Percentiles rank a stretch among this genome's conserved stretches.
Conservation (phyloP, 1,284 basidiomycete species). For the Trichosporon inkin region DNA sequence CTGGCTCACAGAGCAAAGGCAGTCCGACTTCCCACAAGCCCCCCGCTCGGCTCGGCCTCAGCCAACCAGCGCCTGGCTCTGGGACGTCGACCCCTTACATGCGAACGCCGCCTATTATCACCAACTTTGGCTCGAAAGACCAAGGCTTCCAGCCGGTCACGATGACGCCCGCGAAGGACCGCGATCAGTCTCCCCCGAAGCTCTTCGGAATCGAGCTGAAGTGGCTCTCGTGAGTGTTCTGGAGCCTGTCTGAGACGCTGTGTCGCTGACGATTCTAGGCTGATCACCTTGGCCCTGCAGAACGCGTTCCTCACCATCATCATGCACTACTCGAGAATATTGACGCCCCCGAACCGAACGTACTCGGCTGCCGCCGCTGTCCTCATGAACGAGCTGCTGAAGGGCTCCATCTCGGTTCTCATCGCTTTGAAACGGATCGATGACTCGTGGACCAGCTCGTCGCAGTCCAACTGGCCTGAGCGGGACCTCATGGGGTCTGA, state of each 20-base stretch:
- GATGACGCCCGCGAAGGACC: constrained; percentile 13
- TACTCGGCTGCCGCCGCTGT: constrained; percentile 92
- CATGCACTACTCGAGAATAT: constrained; percentile 91
- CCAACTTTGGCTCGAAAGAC: not conserved
- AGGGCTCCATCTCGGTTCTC: constrained; percentile 76
- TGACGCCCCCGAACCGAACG: constrained; percentile 62
- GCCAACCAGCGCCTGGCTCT: not conserved
- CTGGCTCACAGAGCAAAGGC: not conserved
- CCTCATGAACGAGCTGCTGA: constrained; percentile 85
- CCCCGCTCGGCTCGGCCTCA: not conserved
- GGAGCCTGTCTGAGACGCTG: not conserved
- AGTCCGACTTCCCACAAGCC: not conserved
- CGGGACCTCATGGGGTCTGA: constrained; percentile 1
- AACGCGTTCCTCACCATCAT: constrained; percentile 85
- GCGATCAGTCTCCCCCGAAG: constrained; percentile 31
- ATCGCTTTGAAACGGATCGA: constrained; percentile 57
- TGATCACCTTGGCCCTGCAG: constrained; percentile 87
- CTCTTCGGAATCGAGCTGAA: constrained; percentile 47
- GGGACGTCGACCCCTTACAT: constrained; percentile 1
- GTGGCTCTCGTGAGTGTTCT: constrained; percentile 45
- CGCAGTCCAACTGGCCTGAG: constrained; percentile 7
- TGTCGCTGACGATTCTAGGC: constrained; percentile 52
- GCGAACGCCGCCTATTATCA: constrained; percentile 15
- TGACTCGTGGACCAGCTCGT: constrained; percentile 27
- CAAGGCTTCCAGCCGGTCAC: constrained; percentile 1